Evolutionary conservation across 768 basidiomycete species (phyloP).

Genomic region (Termitomyces bulborhizus): DNA sequence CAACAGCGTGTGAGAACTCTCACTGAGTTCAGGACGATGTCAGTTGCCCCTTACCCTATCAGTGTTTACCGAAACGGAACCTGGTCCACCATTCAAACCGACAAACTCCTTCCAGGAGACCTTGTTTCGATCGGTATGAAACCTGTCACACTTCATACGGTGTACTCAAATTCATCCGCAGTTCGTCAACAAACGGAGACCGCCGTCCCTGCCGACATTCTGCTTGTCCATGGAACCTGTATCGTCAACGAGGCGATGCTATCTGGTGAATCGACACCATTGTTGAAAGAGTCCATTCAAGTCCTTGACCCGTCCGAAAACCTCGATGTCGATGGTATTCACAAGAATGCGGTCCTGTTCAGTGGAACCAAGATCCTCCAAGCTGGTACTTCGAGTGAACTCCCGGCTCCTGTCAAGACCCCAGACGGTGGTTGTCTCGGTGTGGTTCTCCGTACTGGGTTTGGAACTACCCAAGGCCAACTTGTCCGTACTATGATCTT

Average conservation of each 20-base stretch:
- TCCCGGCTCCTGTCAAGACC: conserved; percentile 47
- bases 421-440: conserved; percentile 93
- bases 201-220: conserved; percentile 86
- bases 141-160: not conserved
- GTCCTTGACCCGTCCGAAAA: conserved; percentile 67
- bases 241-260: conserved; percentile 99
- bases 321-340: conserved; percentile 80
- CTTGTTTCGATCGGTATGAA: conserved; percentile 67
- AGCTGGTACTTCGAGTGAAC: conserved; percentile 48
- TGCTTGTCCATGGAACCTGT: conserved; percentile 86
- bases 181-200: conserved; percentile 75
- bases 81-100: conserved; percentile 80
- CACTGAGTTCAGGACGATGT: conserved; percentile 96
- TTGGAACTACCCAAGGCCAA: conserved; percentile 96
- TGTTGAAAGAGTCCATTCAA: conserved; percentile 93
- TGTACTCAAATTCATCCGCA: conserved; percentile 19
- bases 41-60: conserved; percentile 85
- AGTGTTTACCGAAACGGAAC: conserved; percentile 71
- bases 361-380: conserved; percentile 97
- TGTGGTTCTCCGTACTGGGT: conserved; percentile 90
- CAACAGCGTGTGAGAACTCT: conserved; percentile 84
- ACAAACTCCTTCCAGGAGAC: conserved; percentile 89
- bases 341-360: conserved; percentile 87
- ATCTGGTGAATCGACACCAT: conserved; percentile 95
- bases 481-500: conserved; percentile 99